Evolutionary conservation across 2,329 filamentous ascomycete species (phyloP).

Genomic region (Paecilomyces fulvus): DNA sequence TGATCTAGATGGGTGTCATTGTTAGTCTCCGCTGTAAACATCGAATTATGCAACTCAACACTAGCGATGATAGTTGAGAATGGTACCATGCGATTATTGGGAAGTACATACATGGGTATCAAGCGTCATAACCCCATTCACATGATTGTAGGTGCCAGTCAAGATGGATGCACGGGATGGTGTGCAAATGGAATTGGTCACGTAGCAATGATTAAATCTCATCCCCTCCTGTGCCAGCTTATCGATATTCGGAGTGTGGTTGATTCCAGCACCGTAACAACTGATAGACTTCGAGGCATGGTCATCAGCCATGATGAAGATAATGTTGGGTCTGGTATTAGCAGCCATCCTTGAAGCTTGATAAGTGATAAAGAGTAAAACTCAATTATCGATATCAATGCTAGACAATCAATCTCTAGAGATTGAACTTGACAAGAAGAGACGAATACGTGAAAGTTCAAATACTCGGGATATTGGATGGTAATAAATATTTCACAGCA

Average conservation of each 20-base stretch:
- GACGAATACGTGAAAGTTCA: too few relatives aligned
- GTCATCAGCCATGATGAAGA: constrained; percentile 50
- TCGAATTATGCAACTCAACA: too few relatives aligned
- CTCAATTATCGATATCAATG: too few relatives aligned
- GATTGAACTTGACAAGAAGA: too few relatives aligned
- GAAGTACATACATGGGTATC: constrained; percentile 13
- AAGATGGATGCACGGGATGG: constrained; percentile 44
- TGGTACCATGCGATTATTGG: too few relatives aligned
- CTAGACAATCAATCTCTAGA: too few relatives aligned
- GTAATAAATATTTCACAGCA: too few relatives aligned
- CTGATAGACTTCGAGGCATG: constrained; percentile 45
- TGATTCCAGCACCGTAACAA: constrained; percentile 44
- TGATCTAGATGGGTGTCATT: constrained; percentile 29
- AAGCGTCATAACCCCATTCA: constrained; percentile 46
- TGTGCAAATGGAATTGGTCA: constrained; percentile 47
- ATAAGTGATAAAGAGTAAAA: too few relatives aligned
- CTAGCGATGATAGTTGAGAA: too few relatives aligned
- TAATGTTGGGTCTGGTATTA: constrained; percentile 19
- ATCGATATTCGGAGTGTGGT: constrained; percentile 45
- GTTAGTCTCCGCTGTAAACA: too few relatives aligned
- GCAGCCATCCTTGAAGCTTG: too few relatives aligned
- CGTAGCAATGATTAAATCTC: constrained; percentile 47
- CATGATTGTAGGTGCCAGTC: constrained; percentile 45
- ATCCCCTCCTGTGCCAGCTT: constrained; percentile 43
- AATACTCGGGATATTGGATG: too few relatives aligned